These are phyloP conservation scores for Caryopteris hybrid DNA, from an alignment of 305 asterid species.

Conservation along the genomic window DNA sequence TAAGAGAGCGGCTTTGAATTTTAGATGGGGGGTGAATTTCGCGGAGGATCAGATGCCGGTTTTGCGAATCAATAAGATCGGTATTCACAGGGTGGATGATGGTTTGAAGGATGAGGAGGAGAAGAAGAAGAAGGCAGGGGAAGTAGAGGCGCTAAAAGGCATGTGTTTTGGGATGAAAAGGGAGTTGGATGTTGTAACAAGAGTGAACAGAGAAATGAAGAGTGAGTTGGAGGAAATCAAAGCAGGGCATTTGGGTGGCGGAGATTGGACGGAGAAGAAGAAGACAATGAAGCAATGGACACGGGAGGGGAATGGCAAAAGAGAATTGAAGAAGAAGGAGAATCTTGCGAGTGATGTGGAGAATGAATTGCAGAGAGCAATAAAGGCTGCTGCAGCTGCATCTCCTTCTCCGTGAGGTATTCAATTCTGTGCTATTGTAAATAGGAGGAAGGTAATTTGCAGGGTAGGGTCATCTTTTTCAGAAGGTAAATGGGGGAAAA, in stretches of 20 bases:
- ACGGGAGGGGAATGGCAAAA: constrained; percentile 32
- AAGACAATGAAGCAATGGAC: constrained; percentile 50
- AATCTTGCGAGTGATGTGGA: constrained; percentile 51
- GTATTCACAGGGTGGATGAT: constrained; percentile 50
- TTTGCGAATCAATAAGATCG: constrained; percentile 62
- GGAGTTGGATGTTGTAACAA: constrained; percentile 58
- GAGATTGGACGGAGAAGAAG: constrained; percentile 25
- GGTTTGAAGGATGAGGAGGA: constrained; percentile 26
- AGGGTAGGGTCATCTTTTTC: no score
- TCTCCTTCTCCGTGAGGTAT: constrained; percentile 37
- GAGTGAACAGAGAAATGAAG: constrained; percentile 64
- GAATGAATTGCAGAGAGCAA: constrained; percentile 84
- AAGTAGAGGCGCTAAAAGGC: constrained; percentile 52
- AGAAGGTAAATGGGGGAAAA: no score
- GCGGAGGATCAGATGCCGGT: constrained; percentile 61
- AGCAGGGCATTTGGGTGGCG: constrained; percentile 20
- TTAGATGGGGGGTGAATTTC: constrained; percentile 69
- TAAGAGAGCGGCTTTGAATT: constrained; percentile 40
- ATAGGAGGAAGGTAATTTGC: no score
- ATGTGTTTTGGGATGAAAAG: constrained; percentile 74
- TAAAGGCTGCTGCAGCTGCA: constrained; percentile 71
- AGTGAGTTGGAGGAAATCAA: constrained; percentile 51
- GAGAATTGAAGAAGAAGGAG: constrained; percentile 41
- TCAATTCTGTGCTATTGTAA: not conserved
- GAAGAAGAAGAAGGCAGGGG: constrained; percentile 28